These are phyloP conservation scores for Tulasnella sp. DNA, from an alignment of 768 basidiomycete species.

Conservation along the genomic window DNA sequence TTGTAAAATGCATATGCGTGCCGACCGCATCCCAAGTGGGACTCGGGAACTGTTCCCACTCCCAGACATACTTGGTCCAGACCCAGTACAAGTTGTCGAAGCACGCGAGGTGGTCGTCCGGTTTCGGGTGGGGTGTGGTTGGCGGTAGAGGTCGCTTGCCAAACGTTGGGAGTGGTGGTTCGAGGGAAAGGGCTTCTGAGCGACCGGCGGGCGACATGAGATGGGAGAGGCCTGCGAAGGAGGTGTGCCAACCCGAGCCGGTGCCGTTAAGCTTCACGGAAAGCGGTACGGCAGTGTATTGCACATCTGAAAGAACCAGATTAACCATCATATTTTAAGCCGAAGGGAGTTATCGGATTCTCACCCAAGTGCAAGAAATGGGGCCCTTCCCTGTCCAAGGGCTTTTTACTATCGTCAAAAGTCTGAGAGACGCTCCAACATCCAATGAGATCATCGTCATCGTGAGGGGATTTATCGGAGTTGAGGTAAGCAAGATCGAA, in stretches of 20 bases:
- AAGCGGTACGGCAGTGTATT: neutral
- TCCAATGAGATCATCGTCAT: slow-evolving; percentile 7
- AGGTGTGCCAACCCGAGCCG: slow-evolving; percentile 16
- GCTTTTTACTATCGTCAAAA: neutral
- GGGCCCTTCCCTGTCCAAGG: neutral
- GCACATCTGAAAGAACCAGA: neutral
- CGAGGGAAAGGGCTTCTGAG: slow-evolving; percentile 5
- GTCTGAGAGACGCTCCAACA: slow-evolving; percentile 18
- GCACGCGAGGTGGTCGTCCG: slow-evolving; percentile 31
- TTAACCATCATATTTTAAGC: neutral
- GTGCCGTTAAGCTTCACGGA: neutral
- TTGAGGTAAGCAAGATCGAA: neutral
- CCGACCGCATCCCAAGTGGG: slow-evolving; percentile 31
- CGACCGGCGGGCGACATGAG: slow-evolving; percentile 28
- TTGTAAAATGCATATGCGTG: slow-evolving; percentile 27
- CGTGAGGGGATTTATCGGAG: neutral
- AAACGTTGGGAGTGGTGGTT: neutral
- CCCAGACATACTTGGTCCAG: neutral
- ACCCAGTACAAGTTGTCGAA: slow-evolving; percentile 30
- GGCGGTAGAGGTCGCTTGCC: neutral
- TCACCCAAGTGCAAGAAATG: neutral
- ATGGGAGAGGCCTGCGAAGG: slow-evolving; percentile 30
- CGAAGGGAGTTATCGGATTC: neutral
- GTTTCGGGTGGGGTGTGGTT: slow-evolving; percentile 5
- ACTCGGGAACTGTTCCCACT: slow-evolving; percentile 30